A percentile compares a stretch with the other conserved stretches of the same genome.
These are phyloP conservation scores for Picea sitchensis DNA, from an alignment of 75 land plant species.

Conservation along the genomic window DNA sequence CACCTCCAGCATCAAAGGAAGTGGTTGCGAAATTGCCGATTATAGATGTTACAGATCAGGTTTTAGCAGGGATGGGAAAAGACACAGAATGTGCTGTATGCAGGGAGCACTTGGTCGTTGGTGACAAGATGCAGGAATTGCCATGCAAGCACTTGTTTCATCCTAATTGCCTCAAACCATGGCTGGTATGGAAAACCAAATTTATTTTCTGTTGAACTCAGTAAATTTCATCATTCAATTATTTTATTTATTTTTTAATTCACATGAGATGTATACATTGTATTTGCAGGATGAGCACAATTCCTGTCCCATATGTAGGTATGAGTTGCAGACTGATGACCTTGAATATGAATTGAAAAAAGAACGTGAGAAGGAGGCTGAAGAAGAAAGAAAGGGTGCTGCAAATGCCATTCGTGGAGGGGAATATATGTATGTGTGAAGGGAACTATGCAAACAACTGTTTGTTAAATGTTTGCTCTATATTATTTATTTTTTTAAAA, in stretches of 20 bases:
- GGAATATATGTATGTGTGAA: constrained; percentile 85
- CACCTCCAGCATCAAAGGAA: constrained; percentile 97
- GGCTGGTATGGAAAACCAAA: constrained; percentile 68
- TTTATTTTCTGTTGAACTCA: background rate
- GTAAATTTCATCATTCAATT: background rate
- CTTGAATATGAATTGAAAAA: constrained; percentile 84
- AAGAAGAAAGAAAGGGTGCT: constrained; percentile 89
- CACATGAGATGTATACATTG: background rate
- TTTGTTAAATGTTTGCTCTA: background rate
- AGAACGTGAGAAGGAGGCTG: constrained; percentile 81
- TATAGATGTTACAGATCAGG: constrained; percentile 56
- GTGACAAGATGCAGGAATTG: constrained; percentile 87
- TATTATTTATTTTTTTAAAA: background rate
- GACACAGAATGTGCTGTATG: constrained; percentile 91
- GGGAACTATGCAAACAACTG: background rate
- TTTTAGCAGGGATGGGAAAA: constrained; percentile 49
- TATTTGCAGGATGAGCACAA: constrained; percentile 78
- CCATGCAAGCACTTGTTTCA: constrained; percentile 96
- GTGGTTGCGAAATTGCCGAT: constrained; percentile 87
- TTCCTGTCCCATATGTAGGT: constrained; percentile 86
- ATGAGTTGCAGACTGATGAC: constrained; percentile 85
- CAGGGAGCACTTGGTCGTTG: constrained; percentile 60
- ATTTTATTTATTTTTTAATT: background rate
- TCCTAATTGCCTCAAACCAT: constrained; percentile 88
- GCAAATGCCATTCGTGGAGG: constrained; percentile 92